phyloP scores from a whole-genome alignment of 2,329 filamentous ascomycete species.

The Acephala macrosclerotiorum region DNA sequence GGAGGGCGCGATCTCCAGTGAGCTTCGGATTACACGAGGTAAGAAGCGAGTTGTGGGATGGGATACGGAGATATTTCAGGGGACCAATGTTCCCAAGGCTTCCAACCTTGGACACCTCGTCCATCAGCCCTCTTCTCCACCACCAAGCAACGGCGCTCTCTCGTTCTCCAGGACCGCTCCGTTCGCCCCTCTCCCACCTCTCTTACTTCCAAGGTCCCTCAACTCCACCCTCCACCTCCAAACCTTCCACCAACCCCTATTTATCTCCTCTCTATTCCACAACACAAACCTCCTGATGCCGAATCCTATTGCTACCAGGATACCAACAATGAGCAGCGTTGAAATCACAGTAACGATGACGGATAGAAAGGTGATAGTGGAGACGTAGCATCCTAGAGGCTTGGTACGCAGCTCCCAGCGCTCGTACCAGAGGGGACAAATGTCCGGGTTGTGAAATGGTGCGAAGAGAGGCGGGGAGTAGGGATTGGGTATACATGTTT shows the following conservation, averaged over 20 bases:
- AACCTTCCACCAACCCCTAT: constrained; percentile 42
- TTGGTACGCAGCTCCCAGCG: constrained; percentile 52
- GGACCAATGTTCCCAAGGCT: not conserved
- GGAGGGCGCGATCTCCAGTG: no score
- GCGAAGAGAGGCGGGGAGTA: constrained; percentile 55
- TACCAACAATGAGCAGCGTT: constrained; percentile 39
- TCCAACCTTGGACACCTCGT: not conserved
- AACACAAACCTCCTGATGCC: constrained; percentile 8
- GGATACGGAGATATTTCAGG: no score
- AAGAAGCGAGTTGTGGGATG: no score
- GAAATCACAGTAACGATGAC: constrained; percentile 44
- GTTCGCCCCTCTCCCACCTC: not conserved
- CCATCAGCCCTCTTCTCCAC: not conserved
- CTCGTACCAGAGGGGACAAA: constrained; percentile 61
- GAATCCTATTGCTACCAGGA: constrained; percentile 15
- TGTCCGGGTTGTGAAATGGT: constrained; percentile 56
- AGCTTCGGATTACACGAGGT: no score
- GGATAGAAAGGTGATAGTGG: constrained; percentile 50
- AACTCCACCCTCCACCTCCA: constrained; percentile 37
- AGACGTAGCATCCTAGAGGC: constrained; percentile 51
- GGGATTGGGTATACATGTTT: constrained; percentile 62
- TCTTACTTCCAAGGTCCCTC: constrained; percentile 15
- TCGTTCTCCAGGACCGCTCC: not conserved
- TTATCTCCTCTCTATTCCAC: constrained; percentile 30
- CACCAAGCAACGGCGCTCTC: constrained; percentile 4